Evolutionary conservation across 2,329 filamentous ascomycete genomes (phyloP).

Genomic region (Gaeumannomyces sp.): DNA sequence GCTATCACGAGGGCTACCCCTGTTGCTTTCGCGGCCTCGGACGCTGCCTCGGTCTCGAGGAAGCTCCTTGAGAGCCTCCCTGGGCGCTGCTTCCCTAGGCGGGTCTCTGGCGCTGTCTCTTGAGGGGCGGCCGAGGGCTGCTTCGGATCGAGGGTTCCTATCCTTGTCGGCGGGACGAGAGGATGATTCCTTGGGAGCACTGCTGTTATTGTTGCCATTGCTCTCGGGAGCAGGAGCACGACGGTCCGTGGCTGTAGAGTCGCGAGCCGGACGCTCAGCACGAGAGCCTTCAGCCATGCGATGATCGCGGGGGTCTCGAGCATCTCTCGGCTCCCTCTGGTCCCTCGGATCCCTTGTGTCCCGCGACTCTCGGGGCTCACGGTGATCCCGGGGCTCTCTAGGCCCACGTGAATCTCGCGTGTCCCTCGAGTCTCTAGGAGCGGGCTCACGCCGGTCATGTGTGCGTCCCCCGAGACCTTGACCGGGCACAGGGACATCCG

Average conservation of each 20-base stretch:
- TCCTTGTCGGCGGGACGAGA: slow-evolving; percentile 33
- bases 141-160: slow-evolving; percentile 24
- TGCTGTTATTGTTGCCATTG: slow-evolving; percentile 4
- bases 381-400: slow-evolving; percentile 28
- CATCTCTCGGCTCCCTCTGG: slow-evolving; percentile 32
- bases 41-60: slow-evolving; percentile 3
- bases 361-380: slow-evolving; percentile 33
- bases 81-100: slow-evolving; percentile 1
- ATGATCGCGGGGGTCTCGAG: slow-evolving; percentile 22
- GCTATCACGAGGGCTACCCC: neutral
- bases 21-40: slow-evolving; percentile 1
- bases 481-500: slow-evolving; percentile 19
- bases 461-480: slow-evolving; percentile 20
- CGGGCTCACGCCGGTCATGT: slow-evolving; percentile 15
- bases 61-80: slow-evolving; percentile 6
- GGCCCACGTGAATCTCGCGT: slow-evolving; percentile 26
- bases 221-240: slow-evolving; percentile 31
- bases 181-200: slow-evolving; percentile 25
- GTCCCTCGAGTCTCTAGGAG: slow-evolving; percentile 23
- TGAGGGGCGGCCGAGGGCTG: slow-evolving; percentile 18
- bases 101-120: slow-evolving; percentile 31
- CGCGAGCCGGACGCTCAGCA: slow-evolving; percentile 31
- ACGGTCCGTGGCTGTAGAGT: slow-evolving; percentile 34
- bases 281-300: slow-evolving; percentile 34
- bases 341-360: slow-evolving; percentile 26